These are phyloP conservation scores for Acmispon strigosus DNA, from an alignment of 306 rosid genomes.

Conservation along the genomic window DNA sequence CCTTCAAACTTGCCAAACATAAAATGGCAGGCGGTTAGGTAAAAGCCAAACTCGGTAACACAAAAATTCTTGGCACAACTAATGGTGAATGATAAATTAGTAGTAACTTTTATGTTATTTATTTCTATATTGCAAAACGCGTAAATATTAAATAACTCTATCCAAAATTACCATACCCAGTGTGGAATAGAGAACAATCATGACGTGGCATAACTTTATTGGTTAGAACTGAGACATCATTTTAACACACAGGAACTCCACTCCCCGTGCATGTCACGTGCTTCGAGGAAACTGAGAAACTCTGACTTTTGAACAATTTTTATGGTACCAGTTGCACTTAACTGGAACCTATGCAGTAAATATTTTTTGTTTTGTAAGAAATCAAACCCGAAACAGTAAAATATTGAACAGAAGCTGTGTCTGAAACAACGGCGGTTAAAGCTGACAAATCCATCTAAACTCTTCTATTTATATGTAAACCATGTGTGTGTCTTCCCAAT, in stretches of 20 bases:
- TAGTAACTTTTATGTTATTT: not conserved
- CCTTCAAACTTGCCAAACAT: not conserved
- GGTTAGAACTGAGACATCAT: too few species aligned
- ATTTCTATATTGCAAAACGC: not conserved
- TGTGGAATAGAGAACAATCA: not conserved
- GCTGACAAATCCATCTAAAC: constrained; percentile 3
- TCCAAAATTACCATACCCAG: not conserved
- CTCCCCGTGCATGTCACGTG: constrained; percentile 24
- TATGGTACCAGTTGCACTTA: not conserved
- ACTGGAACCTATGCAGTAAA: constrained; percentile 3
- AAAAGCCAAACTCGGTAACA: not conserved
- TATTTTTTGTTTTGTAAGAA: not conserved
- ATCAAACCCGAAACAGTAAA: not conserved
- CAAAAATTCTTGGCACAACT: not conserved
- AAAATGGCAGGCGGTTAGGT: not conserved
- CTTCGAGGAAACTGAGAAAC: constrained; percentile 12
- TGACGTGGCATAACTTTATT: too few species aligned
- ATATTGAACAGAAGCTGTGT: not conserved
- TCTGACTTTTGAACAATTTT: constrained; percentile 18
- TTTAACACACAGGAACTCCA: too few species aligned
- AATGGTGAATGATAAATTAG: not conserved
- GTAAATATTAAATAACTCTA: not conserved
- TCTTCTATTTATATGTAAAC: constrained; percentile 25
- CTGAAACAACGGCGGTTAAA: constrained; percentile 33
- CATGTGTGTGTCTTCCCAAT: not conserved